Conservation (phyloP, 2,329 filamentous ascomycete genomes). For the Scorias spongiosa region DNA sequence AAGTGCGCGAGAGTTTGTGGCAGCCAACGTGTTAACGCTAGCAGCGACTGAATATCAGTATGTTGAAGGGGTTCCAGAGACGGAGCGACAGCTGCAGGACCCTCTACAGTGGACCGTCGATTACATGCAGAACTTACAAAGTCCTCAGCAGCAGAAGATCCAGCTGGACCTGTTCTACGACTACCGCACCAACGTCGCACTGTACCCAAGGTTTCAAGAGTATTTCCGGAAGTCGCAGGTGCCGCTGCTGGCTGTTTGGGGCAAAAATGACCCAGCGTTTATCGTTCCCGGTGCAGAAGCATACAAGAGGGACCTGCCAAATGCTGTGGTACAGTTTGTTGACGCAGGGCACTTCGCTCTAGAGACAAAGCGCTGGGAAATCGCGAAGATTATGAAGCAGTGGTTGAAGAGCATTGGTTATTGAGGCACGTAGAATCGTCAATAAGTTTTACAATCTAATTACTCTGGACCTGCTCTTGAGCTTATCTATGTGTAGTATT, state of each 20-base stretch:
- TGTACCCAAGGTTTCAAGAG: slow-evolving; percentile 42
- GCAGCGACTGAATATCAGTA: slow-evolving; percentile 24
- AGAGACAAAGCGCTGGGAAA: slow-evolving; percentile 25
- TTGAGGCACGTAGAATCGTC: not conserved
- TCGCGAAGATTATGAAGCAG: slow-evolving; percentile 22
- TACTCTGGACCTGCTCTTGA: not conserved
- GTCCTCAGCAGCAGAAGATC: slow-evolving; percentile 34
- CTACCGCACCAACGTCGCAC: slow-evolving; percentile 40
- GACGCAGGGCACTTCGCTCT: slow-evolving; percentile 43
- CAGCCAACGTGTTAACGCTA: slow-evolving; percentile 21
- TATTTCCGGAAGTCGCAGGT: slow-evolving; percentile 37
- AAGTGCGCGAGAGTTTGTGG: slow-evolving; percentile 23
- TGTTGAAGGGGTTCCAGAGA: slow-evolving; percentile 8
- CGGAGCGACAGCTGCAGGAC: slow-evolving; percentile 21
- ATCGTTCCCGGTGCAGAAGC: slow-evolving; percentile 38
- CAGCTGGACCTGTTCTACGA: slow-evolving; percentile 44
- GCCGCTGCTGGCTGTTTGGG: slow-evolving; percentile 43
- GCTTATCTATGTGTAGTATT: not conserved
- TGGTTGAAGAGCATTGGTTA: slow-evolving; percentile 19
- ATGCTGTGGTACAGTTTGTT: slow-evolving; percentile 34
- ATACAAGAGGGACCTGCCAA: slow-evolving; percentile 34
- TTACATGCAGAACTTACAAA: slow-evolving; percentile 19
- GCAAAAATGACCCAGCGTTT: slow-evolving; percentile 40
- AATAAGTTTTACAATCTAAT: not conserved
- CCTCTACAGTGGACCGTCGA: slow-evolving; percentile 38